Conservation (phyloP, 768 basidiomycete genomes). For the Boletus pseudopeckii region DNA sequence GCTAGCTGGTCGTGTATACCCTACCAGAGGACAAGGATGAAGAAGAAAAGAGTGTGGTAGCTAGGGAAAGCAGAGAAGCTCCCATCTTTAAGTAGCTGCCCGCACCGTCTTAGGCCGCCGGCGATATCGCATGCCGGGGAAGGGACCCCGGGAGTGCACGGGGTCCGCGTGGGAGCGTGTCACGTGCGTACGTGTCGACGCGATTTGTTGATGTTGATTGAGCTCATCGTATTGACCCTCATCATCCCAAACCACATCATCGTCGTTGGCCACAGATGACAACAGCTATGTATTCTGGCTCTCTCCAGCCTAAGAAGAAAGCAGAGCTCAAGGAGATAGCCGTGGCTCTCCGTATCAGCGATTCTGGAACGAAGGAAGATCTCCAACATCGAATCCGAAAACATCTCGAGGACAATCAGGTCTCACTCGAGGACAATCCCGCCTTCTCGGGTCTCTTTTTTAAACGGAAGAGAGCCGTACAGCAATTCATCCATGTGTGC, state of each 20-base stretch:
- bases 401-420: conserved; percentile 55
- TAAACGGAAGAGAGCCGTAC: conserved; percentile 35
- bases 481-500: conserved; percentile 11
- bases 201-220: conserved; percentile 32
- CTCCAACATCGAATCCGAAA: conserved; percentile 58
- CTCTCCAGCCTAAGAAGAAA: conserved; percentile 66
- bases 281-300: conserved; percentile 44
- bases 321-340: conserved; percentile 64
- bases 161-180: conserved; percentile 9
- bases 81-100: background rate
- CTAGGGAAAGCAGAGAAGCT: conserved; percentile 10
- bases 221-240: conserved; percentile 10
- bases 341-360: conserved; percentile 46
- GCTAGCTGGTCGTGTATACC: conserved; percentile 24
- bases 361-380: conserved; percentile 62
- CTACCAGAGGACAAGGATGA: conserved; percentile 31
- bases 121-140: too few species aligned
- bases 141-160: conserved; percentile 4
- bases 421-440: conserved; percentile 53
- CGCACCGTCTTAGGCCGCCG: background rate
- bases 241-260: conserved; percentile 11
- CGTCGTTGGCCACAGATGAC: conserved; percentile 28
- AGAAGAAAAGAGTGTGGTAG: conserved; percentile 13
- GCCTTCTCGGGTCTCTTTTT: conserved; percentile 53
- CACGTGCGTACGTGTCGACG: conserved; percentile 26